Evolutionary conservation across 2,329 filamentous ascomycete species (phyloP).

Genomic region (Monilinia vaccinii-corymbosi): DNA sequence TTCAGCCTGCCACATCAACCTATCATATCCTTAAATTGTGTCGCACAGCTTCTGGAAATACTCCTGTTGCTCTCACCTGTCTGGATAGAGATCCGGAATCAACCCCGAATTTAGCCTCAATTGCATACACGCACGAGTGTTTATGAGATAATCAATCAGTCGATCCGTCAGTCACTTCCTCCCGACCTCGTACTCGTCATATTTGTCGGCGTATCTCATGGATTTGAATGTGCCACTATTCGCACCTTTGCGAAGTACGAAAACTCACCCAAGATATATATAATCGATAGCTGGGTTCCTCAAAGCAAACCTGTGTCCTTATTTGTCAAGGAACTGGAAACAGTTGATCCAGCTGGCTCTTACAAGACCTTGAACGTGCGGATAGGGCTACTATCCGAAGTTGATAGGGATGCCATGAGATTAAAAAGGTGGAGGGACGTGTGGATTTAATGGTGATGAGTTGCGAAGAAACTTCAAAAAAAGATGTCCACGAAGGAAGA

Average conservation of each 20-base stretch:
- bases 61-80: background rate
- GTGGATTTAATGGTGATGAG: constrained; percentile 1
- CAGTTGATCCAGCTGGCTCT: background rate
- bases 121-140: background rate
- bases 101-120: background rate
- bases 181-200: background rate
- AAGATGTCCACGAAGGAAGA: background rate
- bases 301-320: background rate
- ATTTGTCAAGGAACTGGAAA: background rate
- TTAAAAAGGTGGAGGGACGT: background rate
- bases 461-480: background rate
- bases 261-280: background rate
- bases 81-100: background rate
- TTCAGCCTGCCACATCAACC: background rate
- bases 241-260: background rate
- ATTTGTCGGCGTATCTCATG: background rate
- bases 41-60: background rate
- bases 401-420: background rate
- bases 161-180: background rate
- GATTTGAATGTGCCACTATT: background rate
- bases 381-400: background rate
- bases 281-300: background rate
- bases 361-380: background rate
- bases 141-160: background rate
- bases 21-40: background rate